Evolutionary conservation across 106 monocot species (phyloP), one percentile per base, ranked within the genome.

Genomic region (Allium sativum): DNA sequence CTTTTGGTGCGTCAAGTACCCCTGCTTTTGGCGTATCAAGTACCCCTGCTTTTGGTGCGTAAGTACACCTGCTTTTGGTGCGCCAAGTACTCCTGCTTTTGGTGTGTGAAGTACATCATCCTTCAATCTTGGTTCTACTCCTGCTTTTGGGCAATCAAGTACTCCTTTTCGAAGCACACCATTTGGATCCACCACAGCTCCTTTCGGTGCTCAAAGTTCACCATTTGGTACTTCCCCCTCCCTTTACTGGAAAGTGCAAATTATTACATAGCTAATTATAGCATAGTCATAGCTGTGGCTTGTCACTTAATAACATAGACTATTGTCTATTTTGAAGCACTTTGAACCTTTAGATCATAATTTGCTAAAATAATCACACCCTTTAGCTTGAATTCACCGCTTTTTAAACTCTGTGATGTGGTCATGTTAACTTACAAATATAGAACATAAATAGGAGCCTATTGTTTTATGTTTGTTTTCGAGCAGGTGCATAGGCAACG

Each of bases 401-500:
- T n/a, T n/a, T n/a, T n/a, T n/a, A n/a, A n/a, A n/a, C n/a, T n/a
- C n/a, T n/a, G n/a, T n/a, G n/a, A n/a, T n/a, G n/a, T n/a, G n/a
- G n/a, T n/a, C n/a, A n/a, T n/a, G n/a, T n/a, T n/a, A n/a, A n/a
- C n/a, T n/a, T n/a, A n/a, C n/a, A n/a, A n/a, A n/a, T n/a, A n/a
- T n/a, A n/a, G n/a, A 47, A 47, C 12, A 47, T 12, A 47, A 47
- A 47, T 47, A 47, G 12, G 47, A 12, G 8, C 47, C n/a, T n/a
- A n/a, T n/a, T n/a, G n/a, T n/a, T n/a, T n/a, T n/a, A n/a, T 31
- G 18, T 72, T 0, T 60, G 45, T 67, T n/a, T 19, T 67, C 55
- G n/a, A 70, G 14, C 68, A 92, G 87, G 87, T 55, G 65, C 78
- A 46, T 87, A 92, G 65, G 43, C 82, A 42, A 42, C 86, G 67